Conservation (phyloP, 1,139 yeast species). For the Taphrina communis region DNA sequence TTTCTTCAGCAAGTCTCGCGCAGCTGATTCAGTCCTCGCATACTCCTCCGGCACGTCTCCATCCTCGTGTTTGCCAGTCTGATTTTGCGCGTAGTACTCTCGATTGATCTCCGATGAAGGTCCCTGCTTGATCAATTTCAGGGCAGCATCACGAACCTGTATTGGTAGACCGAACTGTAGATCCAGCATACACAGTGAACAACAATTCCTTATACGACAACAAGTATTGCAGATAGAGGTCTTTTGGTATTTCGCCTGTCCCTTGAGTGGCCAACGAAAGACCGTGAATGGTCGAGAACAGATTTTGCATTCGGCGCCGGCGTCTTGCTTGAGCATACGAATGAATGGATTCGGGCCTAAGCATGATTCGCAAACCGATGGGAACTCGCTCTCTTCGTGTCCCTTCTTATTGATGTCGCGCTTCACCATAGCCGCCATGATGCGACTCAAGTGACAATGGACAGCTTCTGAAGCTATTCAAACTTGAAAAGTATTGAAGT, state of each 20-base stretch:
- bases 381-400: constrained; percentile 57
- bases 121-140: constrained; percentile 68
- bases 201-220: constrained; percentile 69
- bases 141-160: constrained; percentile 77
- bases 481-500: too few species aligned
- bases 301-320: constrained; percentile 69
- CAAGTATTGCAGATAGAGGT: constrained; percentile 64
- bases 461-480: too few species aligned
- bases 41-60: constrained; percentile 51
- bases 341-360: constrained; percentile 62
- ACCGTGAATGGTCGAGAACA: constrained; percentile 87
- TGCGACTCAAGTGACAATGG: background rate
- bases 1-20: constrained; percentile 54
- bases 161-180: constrained; percentile 78
- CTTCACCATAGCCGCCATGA: constrained; percentile 40
- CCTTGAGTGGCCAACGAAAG: constrained; percentile 66
- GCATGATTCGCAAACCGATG: constrained; percentile 49
- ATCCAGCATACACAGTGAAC: constrained; percentile 87
- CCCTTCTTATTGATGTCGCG: constrained; percentile 51
- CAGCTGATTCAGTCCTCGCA: constrained; percentile 52
- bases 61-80: constrained; percentile 49
- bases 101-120: constrained; percentile 55
- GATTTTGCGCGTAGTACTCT: constrained; percentile 51
- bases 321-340: constrained; percentile 72
- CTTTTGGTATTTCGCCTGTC: constrained; percentile 47